Conservation (phyloP, 345 rosid species). For the Crucihimalaya himalaica region DNA sequence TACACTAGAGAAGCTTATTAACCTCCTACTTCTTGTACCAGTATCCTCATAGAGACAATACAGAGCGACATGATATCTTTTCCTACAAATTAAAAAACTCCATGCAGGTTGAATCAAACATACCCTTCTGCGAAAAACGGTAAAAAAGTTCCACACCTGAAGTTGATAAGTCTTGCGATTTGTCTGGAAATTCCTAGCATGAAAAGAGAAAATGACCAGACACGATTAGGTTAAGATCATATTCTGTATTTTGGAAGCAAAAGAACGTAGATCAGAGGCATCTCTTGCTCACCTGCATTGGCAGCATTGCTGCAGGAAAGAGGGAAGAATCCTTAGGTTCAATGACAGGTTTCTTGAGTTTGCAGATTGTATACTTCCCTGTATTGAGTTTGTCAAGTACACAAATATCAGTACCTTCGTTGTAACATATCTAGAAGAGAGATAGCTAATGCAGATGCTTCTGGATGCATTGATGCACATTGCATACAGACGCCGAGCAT, state of each 20-base stretch:
- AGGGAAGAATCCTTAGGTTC: slow-evolving; percentile 92
- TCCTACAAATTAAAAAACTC: background rate
- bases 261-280: slow-evolving; percentile 19
- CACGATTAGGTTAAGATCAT: slow-evolving; percentile 14
- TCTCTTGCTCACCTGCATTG: slow-evolving; percentile 66
- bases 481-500: slow-evolving; percentile 94
- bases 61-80: background rate
- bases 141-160: slow-evolving; percentile 94
- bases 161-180: slow-evolving; percentile 69
- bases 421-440: slow-evolving; percentile 81
- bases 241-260: slow-evolving; percentile 10
- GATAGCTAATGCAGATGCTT: slow-evolving; percentile 80
- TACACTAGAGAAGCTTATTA: slow-evolving; percentile 14
- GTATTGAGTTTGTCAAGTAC: too few species aligned
- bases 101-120: slow-evolving; percentile 24
- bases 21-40: slow-evolving; percentile 9
- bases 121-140: slow-evolving; percentile 99
- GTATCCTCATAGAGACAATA: slow-evolving; percentile 15
- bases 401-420: too few species aligned
- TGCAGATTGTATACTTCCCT: slow-evolving; percentile 99
- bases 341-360: slow-evolving; percentile 83
- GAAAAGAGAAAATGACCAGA: slow-evolving; percentile 11
- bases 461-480: slow-evolving; percentile 91
- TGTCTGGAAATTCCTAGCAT: slow-evolving; percentile 81
- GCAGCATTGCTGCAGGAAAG: slow-evolving; percentile 78